Evolutionary conservation across 305 asterid genomes (phyloP).

Genomic region (Fraxinus greggii): DNA sequence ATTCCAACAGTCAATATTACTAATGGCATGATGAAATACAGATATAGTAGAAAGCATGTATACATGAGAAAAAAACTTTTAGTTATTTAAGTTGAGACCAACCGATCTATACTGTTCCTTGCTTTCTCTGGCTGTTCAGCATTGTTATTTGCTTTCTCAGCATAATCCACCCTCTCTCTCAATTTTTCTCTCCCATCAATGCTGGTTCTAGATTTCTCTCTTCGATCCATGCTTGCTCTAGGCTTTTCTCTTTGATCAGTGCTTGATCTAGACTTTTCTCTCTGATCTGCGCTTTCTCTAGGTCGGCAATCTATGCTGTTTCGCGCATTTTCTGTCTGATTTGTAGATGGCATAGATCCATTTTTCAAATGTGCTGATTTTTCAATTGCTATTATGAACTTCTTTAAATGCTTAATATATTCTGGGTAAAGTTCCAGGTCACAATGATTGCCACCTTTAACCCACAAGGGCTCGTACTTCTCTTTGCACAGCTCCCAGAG

Average conservation of each 20-base stretch:
- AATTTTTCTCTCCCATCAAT: slow-evolving; percentile 68
- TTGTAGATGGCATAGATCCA: slow-evolving; percentile 36
- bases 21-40: slow-evolving; percentile 13
- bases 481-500: slow-evolving; percentile 87
- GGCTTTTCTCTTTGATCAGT: slow-evolving; percentile 69
- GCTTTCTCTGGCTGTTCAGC: slow-evolving; percentile 77
- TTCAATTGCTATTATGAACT: slow-evolving; percentile 73
- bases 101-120: slow-evolving; percentile 95
- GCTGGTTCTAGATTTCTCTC: slow-evolving; percentile 65
- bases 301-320: slow-evolving; percentile 75
- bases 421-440: slow-evolving; percentile 92
- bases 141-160: slow-evolving; percentile 45
- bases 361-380: slow-evolving; percentile 57
- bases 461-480: slow-evolving; percentile 91
- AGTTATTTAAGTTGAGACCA: slow-evolving; percentile 44
- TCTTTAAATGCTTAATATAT: slow-evolving; percentile 82
- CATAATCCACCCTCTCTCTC: slow-evolving; percentile 46
- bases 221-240: slow-evolving; percentile 55
- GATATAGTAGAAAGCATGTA: slow-evolving; percentile 17
- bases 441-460: slow-evolving; percentile 88
- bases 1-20: slow-evolving; percentile 37
- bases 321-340: slow-evolving; percentile 48
- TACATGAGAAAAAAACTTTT: slow-evolving; percentile 22
- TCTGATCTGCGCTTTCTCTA: slow-evolving; percentile 65
- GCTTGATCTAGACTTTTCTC: slow-evolving; percentile 73